Base-by-base conservation (phyloP, 805 yeast genomes). In the Wickerhamiella australiensis region DNA sequence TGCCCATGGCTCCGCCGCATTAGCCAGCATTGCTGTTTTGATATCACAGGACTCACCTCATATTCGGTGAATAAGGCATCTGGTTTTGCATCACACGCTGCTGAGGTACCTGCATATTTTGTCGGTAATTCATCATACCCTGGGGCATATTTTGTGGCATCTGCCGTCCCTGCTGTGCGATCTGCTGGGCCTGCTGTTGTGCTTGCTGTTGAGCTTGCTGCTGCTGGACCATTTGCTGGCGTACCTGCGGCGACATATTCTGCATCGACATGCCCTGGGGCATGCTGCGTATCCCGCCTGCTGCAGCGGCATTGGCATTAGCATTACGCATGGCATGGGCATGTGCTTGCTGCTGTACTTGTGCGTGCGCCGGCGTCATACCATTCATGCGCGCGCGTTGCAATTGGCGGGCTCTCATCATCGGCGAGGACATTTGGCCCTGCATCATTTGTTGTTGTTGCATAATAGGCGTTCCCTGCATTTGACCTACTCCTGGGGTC, bases 381-480 rank as follows among this genome's bases (percentile, higher is more conserved):
- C 51, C 49, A 13, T 37, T 35, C 51, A 42, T 42, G 9, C 42
- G 42, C 8, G 42, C 42, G 6, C 43, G 50, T 15, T 35, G 42
- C 41, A 27, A 35, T 38, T 47, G 51, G 5, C 40, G 29, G 8
- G 36, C 42, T 9, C 44, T 6, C 35, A 23, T 27, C 26, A 23
- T 20, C 11, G 40, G 49, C 11, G 37, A 23, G 13, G 43, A 35
- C 26, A 25, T 18, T 38, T 46, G 49, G 22, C 22, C 29, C 49
- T 46, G 49, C 15, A 21, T 6, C 26, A 36, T 51, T 46, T 46
- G 53, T 44, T 49, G 54, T 38, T 52, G 54, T 37, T 50, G 54
- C 42, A 26, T 50, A 37, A 27, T 26, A 2, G 33, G 42, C 8
- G 49, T 37, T 17, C 23, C 9, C 22, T 31, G 26, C 35, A 15